Base-by-base conservation (phyloP, 441 rosid species). In the Corymbia citriodora region DNA sequence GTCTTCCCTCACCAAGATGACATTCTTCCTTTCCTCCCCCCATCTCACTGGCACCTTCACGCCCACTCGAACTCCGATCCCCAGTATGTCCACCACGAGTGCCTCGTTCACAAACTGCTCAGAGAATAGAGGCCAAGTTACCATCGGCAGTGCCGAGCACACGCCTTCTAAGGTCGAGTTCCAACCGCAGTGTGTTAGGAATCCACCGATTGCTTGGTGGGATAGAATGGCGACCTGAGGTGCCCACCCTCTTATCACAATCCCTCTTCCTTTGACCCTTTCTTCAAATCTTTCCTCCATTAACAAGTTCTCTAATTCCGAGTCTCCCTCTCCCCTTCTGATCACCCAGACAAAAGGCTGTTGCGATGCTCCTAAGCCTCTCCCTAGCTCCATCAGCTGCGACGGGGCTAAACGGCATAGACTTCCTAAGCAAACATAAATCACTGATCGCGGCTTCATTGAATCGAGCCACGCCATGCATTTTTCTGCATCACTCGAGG, bases 171-270 rank as follows among this genome's bases (percentile, higher is more conserved):
- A 89, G 3, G 95, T 94, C 33, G 99, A 97, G 91, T 97, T 97
- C 99, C 99, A 97, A 7, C 99, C 99, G 23, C 99, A 96, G n/a
- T 97, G 99, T 1, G 97, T 96, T 88, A 97, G 83, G 92, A 97
- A 97, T 61, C 97, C 98, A 48, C 96, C 94, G 15, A 94, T 89
- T 10, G 97, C 91, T 48, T 89, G 91, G 92, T 97, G 99, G 36
- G 98, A 95, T 53, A 97, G 89, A 13, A 97, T 94, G n/a, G 95
- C 91, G 50, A 96, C 94, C 88, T 97, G 99, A 4, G 99, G 99
- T 48, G 97, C 95, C 98, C 98, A 96, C 48, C 97, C 97, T 59
- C 93, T 93, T 65, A 96, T 95, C 55, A 96, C 85, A 6, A 94
- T 88, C 36, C 97, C 98, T 89, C 96, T 93, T 86, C 96, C 96